A percentile compares a stretch with the other conserved stretches of the same genome.
Conservation (phyloP, 225 moss, liverwort and hornwort species). For the Bryum argenteum region DNA sequence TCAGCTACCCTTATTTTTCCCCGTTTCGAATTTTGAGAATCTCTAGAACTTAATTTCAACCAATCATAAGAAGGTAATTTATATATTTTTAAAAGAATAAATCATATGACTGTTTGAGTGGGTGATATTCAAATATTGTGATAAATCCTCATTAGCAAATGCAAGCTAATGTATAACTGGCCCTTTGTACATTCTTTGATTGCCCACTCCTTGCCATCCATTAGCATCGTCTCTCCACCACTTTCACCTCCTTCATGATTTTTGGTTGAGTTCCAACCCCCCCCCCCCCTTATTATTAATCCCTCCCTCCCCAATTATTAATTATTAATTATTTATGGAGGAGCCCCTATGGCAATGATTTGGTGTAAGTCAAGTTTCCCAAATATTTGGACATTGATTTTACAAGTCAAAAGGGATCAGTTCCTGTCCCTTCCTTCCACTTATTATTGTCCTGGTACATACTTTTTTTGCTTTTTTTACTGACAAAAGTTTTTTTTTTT, state of each 20-base stretch:
- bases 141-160: slow-evolving; percentile 7
- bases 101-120: too few relatives aligned
- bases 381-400: background rate
- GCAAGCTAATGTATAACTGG: background rate
- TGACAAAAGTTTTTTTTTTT: background rate
- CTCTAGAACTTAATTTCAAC: too few relatives aligned
- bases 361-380: background rate
- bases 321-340: too few relatives aligned
- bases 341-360: background rate
- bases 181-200: slow-evolving; percentile 35
- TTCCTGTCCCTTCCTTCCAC: background rate
- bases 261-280: background rate
- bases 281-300: background rate
- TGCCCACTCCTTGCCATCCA: slow-evolving; percentile 36
- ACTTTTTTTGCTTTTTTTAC: too few relatives aligned
- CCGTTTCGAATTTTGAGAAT: too few relatives aligned
- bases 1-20: too few relatives aligned
- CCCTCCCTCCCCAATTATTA: background rate
- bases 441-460: background rate
- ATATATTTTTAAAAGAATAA: too few relatives aligned
- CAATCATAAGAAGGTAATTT: too few relatives aligned
- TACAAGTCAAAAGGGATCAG: background rate
- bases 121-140: too few relatives aligned
- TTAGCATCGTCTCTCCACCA: slow-evolving; percentile 23
- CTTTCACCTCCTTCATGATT: slow-evolving; percentile 24